Conservation (phyloP, 371 early-diverging fungal genomes). For the Rhizopus microsporus region DNA sequence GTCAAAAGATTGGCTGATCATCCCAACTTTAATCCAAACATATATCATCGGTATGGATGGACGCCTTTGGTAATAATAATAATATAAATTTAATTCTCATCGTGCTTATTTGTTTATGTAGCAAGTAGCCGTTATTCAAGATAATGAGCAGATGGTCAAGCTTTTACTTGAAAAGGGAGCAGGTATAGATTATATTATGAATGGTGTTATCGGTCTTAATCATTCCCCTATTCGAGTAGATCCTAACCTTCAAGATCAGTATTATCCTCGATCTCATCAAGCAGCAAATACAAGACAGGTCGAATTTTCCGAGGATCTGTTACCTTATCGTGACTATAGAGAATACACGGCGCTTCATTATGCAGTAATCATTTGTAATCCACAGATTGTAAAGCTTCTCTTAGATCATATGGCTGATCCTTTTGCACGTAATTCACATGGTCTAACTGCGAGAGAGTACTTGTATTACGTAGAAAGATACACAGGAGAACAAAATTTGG, state of each 20-base stretch:
- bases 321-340: slow-evolving; percentile 52
- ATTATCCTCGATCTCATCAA: slow-evolving; percentile 50
- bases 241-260: slow-evolving; percentile 49
- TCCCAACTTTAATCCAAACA: slow-evolving; percentile 46
- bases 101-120: slow-evolving; percentile 5
- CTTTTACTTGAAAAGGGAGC: slow-evolving; percentile 50
- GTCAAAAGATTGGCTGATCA: slow-evolving; percentile 42
- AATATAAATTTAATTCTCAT: background rate
- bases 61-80: slow-evolving; percentile 43
- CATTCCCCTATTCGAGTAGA: slow-evolving; percentile 21
- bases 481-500: slow-evolving; percentile 47
- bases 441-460: slow-evolving; percentile 50
- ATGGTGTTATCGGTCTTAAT: background rate
- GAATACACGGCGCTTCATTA: slow-evolving; percentile 65
- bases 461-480: slow-evolving; percentile 51
- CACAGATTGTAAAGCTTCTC: slow-evolving; percentile 55
- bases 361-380: slow-evolving; percentile 65
- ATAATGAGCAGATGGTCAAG: slow-evolving; percentile 46
- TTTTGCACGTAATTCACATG: slow-evolving; percentile 42
- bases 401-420: slow-evolving; percentile 66
- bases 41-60: slow-evolving; percentile 52
- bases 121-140: slow-evolving; percentile 57
- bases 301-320: slow-evolving; percentile 47
- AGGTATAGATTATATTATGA: slow-evolving; percentile 19
- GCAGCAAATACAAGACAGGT: slow-evolving; percentile 45